Evolutionary conservation across 345 rosid species (phyloP).

Genomic region (Melaleuca quinquenervia): DNA sequence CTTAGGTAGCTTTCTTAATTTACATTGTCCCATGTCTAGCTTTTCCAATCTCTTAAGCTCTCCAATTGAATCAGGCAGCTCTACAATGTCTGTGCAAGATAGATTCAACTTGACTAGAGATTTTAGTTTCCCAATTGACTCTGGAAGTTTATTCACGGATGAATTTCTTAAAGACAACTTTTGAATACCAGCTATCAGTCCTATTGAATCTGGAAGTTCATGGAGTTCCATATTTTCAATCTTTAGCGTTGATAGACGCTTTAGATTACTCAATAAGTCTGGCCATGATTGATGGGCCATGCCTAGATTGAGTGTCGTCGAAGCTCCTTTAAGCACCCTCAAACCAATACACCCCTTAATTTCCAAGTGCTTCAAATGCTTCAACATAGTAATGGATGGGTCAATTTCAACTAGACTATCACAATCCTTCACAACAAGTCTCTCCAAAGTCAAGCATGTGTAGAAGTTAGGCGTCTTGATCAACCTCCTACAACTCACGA

Average conservation of each 20-base stretch:
- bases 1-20: not conserved
- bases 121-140: not conserved
- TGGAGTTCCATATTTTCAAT: not conserved
- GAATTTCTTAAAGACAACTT: not conserved
- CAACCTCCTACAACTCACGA: not conserved
- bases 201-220: not conserved
- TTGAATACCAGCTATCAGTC: not conserved
- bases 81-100: not conserved
- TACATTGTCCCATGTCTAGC: not conserved
- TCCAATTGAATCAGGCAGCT: not conserved
- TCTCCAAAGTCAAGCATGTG: not conserved
- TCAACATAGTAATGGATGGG: not conserved
- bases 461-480: not conserved
- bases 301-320: not conserved
- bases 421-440: not conserved
- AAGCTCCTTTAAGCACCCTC: not conserved
- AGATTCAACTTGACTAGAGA: not conserved
- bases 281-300: not conserved
- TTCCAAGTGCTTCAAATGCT: not conserved
- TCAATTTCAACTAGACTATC: not conserved
- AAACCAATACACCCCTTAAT: not conserved
- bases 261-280: not conserved
- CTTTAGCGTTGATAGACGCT: not conserved
- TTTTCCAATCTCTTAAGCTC: not conserved
- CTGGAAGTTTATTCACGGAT: not conserved